These are phyloP conservation scores for Aspergillus haitiensis DNA, from an alignment of 495 filamentous ascomycete genomes.

Conservation along the genomic window DNA sequence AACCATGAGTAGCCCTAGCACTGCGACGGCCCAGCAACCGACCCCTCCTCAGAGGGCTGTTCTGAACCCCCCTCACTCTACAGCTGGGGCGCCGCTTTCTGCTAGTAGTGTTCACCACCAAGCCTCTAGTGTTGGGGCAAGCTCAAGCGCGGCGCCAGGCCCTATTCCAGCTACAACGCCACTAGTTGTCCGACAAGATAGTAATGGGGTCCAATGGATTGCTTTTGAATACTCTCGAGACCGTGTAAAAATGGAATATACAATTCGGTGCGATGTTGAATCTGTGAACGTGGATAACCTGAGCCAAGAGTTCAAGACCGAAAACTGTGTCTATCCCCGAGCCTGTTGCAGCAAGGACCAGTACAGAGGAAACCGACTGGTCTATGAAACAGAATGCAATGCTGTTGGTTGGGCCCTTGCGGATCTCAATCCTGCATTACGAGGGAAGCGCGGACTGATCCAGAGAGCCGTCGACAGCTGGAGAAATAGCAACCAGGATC, in stretches of 20 bases:
- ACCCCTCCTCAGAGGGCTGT: conserved; percentile 40
- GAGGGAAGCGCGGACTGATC: conserved; percentile 92
- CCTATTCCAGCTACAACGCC: conserved; percentile 98
- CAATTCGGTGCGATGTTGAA: conserved; percentile 96
- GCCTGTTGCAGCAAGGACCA: conserved; percentile 95
- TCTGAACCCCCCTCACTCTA: conserved; percentile 44
- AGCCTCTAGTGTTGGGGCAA: conserved; percentile 46
- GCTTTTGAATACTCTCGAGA: conserved; percentile 98
- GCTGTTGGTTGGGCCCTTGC: conserved; percentile 96
- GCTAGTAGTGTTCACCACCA: conserved; percentile 50
- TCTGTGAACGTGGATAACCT: conserved; percentile 89
- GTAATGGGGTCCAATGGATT: conserved; percentile 98
- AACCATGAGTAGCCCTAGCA: conserved; percentile 34
- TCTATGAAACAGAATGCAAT: conserved; percentile 98
- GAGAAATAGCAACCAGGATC: conserved; percentile 98
- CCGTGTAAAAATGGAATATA: conserved; percentile 99
- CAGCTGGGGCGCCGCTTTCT: conserved; percentile 55
- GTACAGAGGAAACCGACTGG: conserved; percentile 89
- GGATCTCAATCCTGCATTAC: conserved; percentile 82
- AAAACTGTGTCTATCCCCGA: conserved; percentile 96
- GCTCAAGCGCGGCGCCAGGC: conserved; percentile 93
- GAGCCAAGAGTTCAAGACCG: conserved; percentile 85
- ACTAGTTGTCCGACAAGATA: conserved; percentile 89
- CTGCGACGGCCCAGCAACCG: conserved; percentile 50
- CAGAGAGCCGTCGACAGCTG: conserved; percentile 97